phyloP scores from a whole-genome alignment of 2,329 filamentous ascomycete species.

The Clarireedia monteithiana region DNA sequence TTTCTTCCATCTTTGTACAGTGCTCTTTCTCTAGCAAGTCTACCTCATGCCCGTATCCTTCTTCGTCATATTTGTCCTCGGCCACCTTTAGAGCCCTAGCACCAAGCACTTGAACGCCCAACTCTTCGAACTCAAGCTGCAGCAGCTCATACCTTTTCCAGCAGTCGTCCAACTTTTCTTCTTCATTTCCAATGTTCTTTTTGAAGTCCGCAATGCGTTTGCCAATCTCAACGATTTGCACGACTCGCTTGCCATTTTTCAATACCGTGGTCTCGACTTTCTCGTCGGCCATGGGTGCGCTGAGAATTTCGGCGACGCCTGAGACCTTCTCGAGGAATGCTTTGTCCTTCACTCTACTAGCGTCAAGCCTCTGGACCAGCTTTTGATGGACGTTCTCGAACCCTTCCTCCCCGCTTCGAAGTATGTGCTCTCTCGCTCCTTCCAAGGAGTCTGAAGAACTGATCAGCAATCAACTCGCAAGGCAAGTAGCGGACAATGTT shows the following conservation, averaged over 20 bases:
- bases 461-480: background rate
- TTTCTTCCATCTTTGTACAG: constrained; percentile 11
- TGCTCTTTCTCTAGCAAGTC: constrained; percentile 18
- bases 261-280: constrained; percentile 15
- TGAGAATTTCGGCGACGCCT: constrained; percentile 4
- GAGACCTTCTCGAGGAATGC: constrained; percentile 15
- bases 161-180: constrained; percentile 16
- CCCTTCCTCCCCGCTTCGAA: constrained; percentile 1
- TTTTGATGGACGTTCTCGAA: constrained; percentile 14
- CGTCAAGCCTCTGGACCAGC: constrained; percentile 11
- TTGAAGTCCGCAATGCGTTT: constrained; percentile 18
- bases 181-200: constrained; percentile 16
- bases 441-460: constrained; percentile 18
- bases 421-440: constrained; percentile 13
- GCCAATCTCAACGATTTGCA: constrained; percentile 18
- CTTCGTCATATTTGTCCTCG: background rate
- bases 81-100: constrained; percentile 13
- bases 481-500: background rate
- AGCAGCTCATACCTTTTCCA: constrained; percentile 26
- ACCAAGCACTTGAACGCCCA: constrained; percentile 16
- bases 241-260: constrained; percentile 12
- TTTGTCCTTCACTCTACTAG: constrained; percentile 5
- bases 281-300: constrained; percentile 17
- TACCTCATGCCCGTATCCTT: constrained; percentile 18
- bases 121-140: constrained; percentile 21